These are phyloP conservation scores for Cicer judaicum DNA, from an alignment of 306 rosid genomes.

Conservation along the genomic window DNA sequence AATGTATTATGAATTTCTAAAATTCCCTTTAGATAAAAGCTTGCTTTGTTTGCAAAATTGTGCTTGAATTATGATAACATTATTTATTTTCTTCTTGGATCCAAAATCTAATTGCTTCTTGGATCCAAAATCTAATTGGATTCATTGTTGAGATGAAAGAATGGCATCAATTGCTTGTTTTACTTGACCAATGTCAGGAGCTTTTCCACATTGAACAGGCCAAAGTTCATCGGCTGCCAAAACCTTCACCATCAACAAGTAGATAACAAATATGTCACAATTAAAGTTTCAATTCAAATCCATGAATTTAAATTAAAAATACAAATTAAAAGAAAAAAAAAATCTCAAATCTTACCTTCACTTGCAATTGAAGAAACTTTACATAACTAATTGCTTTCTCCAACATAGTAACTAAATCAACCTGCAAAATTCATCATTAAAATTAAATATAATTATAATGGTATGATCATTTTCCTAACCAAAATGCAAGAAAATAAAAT, in stretches of 20 bases:
- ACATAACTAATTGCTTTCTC: slow-evolving; percentile 92
- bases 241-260: slow-evolving; percentile 54
- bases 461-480: background rate
- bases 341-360: slow-evolving; percentile 62
- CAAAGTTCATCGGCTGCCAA: slow-evolving; percentile 92
- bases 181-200: slow-evolving; percentile 89
- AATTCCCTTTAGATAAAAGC: slow-evolving; percentile 38
- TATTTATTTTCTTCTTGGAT: slow-evolving; percentile 34
- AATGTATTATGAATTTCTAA: slow-evolving; percentile 35
- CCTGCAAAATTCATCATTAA: slow-evolving; percentile 49
- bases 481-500: background rate
- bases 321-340: background rate
- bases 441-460: slow-evolving; percentile 9
- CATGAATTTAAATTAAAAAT: background rate
- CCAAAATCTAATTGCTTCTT: slow-evolving; percentile 7
- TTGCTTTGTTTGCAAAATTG: slow-evolving; percentile 41
- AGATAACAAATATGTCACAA: slow-evolving; percentile 2
- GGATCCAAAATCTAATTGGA: background rate
- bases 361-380: slow-evolving; percentile 94
- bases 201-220: slow-evolving; percentile 85
- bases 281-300: background rate
- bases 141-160: slow-evolving; percentile 64
- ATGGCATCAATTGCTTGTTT: slow-evolving; percentile 90
- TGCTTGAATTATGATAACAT: slow-evolving; percentile 29
- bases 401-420: slow-evolving; percentile 93